phyloP scores from a whole-genome alignment of 2,329 filamentous ascomycete genomes.

The Cladophialophora psammophila region DNA sequence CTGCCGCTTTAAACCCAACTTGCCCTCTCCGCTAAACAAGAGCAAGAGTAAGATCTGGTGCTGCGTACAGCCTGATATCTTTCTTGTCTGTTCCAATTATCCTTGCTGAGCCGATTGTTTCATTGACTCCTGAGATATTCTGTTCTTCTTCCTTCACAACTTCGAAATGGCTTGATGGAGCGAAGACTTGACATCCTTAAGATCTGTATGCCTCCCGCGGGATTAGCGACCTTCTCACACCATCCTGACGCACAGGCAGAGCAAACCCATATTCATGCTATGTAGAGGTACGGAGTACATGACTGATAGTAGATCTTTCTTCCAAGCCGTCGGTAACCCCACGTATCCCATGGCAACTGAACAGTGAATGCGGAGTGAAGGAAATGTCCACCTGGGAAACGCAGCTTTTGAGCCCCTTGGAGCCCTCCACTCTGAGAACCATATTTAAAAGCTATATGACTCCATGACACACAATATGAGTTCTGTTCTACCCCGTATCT shows the following conservation, averaged over 20 bases:
- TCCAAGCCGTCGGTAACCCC: not conserved
- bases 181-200: not conserved
- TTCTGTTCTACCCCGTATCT: too few relatives aligned
- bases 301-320: not conserved
- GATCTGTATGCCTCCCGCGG: not conserved
- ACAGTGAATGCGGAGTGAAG: not conserved
- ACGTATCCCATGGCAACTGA: not conserved
- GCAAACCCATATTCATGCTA: not conserved
- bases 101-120: not conserved
- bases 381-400: not conserved
- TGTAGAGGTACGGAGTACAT: not conserved
- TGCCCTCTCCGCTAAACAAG: not conserved
- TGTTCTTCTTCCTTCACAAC: not conserved
- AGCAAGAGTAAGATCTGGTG: too few relatives aligned
- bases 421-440: not conserved
- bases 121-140: not conserved
- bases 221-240: not conserved
- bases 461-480: too few relatives aligned
- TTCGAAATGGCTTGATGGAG: not conserved
- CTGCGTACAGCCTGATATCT: not conserved
- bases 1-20: not conserved
- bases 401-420: not conserved
- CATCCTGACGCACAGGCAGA: not conserved
- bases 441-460: not conserved
- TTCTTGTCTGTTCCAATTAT: not conserved